phyloP scores from a whole-genome alignment of 345 rosid species.

The Eucalyptus shirleyi region DNA sequence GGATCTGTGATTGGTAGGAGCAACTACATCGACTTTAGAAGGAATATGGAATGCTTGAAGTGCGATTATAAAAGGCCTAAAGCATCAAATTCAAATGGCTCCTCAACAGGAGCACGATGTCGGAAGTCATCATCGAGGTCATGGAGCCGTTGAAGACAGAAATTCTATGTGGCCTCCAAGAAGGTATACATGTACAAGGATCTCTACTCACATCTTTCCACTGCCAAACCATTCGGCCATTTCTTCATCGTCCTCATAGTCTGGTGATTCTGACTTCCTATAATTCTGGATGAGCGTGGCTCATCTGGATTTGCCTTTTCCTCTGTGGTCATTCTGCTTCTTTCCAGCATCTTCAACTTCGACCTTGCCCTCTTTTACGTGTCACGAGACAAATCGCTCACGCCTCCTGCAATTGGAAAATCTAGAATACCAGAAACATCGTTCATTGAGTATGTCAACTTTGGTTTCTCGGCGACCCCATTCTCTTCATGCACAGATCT shows the following conservation, averaged over 20 bases:
- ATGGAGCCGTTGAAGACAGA: background rate
- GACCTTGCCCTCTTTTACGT: conserved; percentile 25
- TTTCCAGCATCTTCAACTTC: conserved; percentile 39
- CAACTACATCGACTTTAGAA: conserved; percentile 76
- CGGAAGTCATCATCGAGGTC: background rate
- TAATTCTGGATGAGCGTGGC: background rate
- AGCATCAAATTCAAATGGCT: conserved; percentile 15
- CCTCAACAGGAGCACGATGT: background rate
- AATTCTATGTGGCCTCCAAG: background rate
- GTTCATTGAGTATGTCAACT: background rate
- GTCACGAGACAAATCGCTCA: conserved; percentile 29
- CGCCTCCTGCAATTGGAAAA: conserved; percentile 53
- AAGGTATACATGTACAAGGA: background rate
- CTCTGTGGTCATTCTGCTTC: background rate
- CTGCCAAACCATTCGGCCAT: conserved; percentile 57
- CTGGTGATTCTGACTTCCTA: conserved; percentile 15
- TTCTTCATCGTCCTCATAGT: conserved; percentile 40
- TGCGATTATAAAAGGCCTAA: conserved; percentile 69
- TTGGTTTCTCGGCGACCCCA: background rate
- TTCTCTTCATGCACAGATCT: conserved; percentile 33
- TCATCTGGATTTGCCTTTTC: conserved; percentile 2
- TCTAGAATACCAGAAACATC: conserved; percentile 14
- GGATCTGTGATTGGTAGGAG: conserved; percentile 10
- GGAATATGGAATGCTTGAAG: conserved; percentile 68
- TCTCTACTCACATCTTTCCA: background rate